Evolutionary conservation across 371 early-diverging fungal species (phyloP).

Genomic region (Chytridium lagenaria): DNA sequence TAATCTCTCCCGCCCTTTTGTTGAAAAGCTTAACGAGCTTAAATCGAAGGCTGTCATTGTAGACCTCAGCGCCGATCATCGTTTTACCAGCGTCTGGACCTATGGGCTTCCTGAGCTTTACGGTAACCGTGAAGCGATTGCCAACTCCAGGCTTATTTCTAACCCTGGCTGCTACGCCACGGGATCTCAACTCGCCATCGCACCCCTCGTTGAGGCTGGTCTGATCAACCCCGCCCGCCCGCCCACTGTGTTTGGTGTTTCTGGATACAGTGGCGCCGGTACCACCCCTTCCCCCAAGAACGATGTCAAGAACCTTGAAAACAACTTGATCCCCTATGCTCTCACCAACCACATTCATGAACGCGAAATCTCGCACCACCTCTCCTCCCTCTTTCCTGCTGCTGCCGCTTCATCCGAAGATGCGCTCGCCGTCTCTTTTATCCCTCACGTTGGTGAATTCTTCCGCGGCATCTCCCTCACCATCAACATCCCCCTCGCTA

Average conservation of each 20-base stretch:
- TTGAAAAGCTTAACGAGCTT: constrained; percentile 74
- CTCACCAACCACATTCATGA: constrained; percentile 96
- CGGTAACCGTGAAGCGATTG: constrained; percentile 65
- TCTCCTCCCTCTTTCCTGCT: constrained; percentile 61
- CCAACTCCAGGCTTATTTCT: constrained; percentile 62
- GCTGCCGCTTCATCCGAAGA: background rate
- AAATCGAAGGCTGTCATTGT: constrained; percentile 67
- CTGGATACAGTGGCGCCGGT: constrained; percentile 97
- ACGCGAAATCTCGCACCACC: constrained; percentile 84
- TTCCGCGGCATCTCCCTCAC: constrained; percentile 95
- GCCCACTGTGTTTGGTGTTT: constrained; percentile 90
- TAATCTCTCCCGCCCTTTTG: constrained; percentile 89
- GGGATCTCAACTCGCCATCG: constrained; percentile 88
- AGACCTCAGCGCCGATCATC: constrained; percentile 93
- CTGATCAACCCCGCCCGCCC: constrained; percentile 55
- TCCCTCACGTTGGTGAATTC: constrained; percentile 90
- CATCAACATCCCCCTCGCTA: constrained; percentile 79
- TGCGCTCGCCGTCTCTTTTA: constrained; percentile 62
- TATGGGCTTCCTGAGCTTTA: constrained; percentile 93
- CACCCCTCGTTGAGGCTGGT: constrained; percentile 75
- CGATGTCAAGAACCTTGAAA: constrained; percentile 78
- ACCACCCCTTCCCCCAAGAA: constrained; percentile 95
- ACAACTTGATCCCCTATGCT: constrained; percentile 92
- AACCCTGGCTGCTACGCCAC: constrained; percentile 99
- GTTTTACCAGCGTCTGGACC: constrained; percentile 83